phyloP scores from a whole-genome alignment of 805 yeast genomes.

The Cyberlindnera lachancei region DNA sequence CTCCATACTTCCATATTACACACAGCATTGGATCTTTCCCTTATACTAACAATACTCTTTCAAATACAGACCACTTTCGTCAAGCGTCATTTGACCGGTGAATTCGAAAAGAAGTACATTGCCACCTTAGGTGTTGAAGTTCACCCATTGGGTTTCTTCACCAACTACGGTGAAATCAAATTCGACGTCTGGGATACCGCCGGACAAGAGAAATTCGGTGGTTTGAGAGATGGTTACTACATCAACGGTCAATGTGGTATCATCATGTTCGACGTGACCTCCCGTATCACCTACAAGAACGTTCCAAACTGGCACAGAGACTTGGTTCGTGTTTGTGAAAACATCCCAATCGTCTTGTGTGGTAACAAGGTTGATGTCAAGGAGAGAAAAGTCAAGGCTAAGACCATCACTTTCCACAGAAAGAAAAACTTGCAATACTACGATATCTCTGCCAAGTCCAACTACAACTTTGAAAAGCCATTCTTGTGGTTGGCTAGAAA shows the following conservation, averaged over 20 bases:
- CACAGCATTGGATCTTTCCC: too few species aligned
- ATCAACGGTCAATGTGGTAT: constrained; percentile 99
- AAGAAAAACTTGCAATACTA: constrained; percentile 99
- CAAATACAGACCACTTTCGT: constrained; percentile 95
- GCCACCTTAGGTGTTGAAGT: constrained; percentile 99
- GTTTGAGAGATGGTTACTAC: constrained; percentile 98
- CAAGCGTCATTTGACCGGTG: constrained; percentile 99
- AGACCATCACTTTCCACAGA: constrained; percentile 99
- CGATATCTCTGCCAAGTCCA: constrained; percentile 99
- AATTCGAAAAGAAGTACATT: constrained; percentile 96
- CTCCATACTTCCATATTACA: too few species aligned
- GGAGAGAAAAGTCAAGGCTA: constrained; percentile 99
- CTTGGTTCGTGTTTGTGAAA: constrained; percentile 98
- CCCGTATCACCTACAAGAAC: constrained; percentile 98
- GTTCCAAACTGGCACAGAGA: constrained; percentile 99
- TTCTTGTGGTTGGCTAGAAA: constrained; percentile 99
- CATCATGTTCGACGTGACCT: constrained; percentile 99
- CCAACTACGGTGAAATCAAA: constrained; percentile 97
- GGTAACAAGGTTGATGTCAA: constrained; percentile 99
- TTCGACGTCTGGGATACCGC: constrained; percentile 99
- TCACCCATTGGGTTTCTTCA: constrained; percentile 95
- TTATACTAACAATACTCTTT: too few species aligned
- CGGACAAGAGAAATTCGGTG: constrained; percentile 99
- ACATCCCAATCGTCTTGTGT: constrained; percentile 97
- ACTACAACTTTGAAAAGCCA: constrained; percentile 99